A percentile compares a stretch with the other conserved stretches of the same genome.
Evolutionary conservation across 225 moss, liverwort and hornwort genomes (phyloP).

Genomic region (Neckera pumila): DNA sequence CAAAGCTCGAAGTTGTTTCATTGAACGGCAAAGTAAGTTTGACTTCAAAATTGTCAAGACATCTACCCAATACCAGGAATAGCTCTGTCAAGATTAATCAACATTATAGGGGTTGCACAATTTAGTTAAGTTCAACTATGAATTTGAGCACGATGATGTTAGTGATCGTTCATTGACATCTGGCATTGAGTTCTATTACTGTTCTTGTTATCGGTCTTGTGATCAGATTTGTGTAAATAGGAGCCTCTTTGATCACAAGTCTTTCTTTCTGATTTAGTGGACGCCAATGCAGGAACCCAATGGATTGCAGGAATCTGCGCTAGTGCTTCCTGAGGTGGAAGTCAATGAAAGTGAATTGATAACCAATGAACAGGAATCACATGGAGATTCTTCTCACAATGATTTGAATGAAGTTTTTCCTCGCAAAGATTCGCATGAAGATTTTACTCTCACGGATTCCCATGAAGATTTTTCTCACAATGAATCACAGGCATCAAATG

Average conservation of each 20-base stretch:
- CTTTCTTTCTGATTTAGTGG: conserved; percentile 3
- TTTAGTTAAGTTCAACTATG: background rate
- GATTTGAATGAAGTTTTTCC: background rate
- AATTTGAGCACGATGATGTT: background rate
- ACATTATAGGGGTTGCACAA: background rate
- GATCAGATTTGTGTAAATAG: background rate
- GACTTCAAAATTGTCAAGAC: background rate
- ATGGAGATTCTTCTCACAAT: background rate
- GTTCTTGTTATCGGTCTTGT: background rate
- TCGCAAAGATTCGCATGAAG: background rate
- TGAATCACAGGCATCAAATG: background rate
- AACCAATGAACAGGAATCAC: background rate
- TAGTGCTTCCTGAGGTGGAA: conserved; percentile 8
- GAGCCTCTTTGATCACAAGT: background rate
- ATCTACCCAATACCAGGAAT: background rate
- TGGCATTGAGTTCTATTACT: background rate
- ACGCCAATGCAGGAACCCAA: conserved; percentile 15
- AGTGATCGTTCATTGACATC: background rate
- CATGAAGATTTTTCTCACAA: background rate
- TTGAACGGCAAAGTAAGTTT: conserved; percentile 12
- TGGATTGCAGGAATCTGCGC: conserved; percentile 12
- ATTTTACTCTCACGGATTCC: background rate
- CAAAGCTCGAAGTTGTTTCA: conserved; percentile 28
- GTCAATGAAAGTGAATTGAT: conserved; percentile 2
- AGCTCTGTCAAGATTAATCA: background rate